phyloP scores from a whole-genome alignment of 495 filamentous ascomycete genomes.

The Podospora tetraspora region DNA sequence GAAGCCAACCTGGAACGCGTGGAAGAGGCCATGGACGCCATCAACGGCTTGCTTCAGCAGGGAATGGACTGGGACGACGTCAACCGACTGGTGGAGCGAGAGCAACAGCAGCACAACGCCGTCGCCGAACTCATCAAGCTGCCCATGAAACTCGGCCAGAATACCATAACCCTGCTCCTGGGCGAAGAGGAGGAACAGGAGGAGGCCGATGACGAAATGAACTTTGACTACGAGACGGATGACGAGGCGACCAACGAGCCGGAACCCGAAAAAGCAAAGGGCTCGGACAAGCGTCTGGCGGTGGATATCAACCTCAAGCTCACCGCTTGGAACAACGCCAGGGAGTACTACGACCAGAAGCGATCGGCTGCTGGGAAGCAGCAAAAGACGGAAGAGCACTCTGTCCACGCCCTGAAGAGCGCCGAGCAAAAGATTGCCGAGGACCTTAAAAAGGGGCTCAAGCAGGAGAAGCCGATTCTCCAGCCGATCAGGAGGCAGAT shows the following conservation, averaged over 20 bases:
- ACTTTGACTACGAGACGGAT: constrained; percentile 58
- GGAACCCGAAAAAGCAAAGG: constrained; percentile 37
- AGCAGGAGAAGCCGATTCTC: constrained; percentile 85
- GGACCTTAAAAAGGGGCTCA: constrained; percentile 78
- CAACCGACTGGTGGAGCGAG: constrained; percentile 77
- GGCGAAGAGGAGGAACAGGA: constrained; percentile 60
- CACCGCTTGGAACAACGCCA: constrained; percentile 80
- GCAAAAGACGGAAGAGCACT: constrained; percentile 77
- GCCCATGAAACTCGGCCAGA: constrained; percentile 83
- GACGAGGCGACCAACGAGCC: constrained; percentile 59
- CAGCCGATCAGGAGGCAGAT: constrained; percentile 73
- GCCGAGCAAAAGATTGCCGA: constrained; percentile 80
- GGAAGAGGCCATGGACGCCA: constrained; percentile 82
- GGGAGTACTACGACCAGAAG: constrained; percentile 87
- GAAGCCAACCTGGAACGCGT: constrained; percentile 84
- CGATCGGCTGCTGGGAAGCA: constrained; percentile 77
- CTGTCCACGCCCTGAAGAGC: constrained; percentile 77
- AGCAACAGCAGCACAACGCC: constrained; percentile 72
- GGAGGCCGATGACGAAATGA: constrained; percentile 43
- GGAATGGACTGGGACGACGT: constrained; percentile 98
- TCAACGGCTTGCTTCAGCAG: constrained; percentile 82
- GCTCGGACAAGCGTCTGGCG: constrained; percentile 47
- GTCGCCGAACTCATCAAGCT: constrained; percentile 84
- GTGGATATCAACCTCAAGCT: constrained; percentile 82
- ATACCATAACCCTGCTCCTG: constrained; percentile 76